Conservation (phyloP, 2,329 filamentous ascomycete genomes). For the Xylaria polymorpha region DNA sequence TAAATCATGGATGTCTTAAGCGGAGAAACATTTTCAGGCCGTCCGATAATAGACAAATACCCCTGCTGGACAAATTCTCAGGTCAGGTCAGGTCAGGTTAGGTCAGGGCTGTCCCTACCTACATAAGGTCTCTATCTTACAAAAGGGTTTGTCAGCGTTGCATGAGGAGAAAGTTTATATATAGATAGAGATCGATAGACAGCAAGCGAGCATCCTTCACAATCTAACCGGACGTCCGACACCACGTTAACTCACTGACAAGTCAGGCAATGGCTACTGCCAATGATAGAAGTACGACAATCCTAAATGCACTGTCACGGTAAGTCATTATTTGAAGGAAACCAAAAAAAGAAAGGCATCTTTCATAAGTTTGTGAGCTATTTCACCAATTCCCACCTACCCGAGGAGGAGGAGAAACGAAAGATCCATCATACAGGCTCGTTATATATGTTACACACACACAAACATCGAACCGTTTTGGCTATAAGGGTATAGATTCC, state of each 20-base stretch:
- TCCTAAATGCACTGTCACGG: not conserved
- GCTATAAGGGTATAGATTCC: conserved; percentile 32
- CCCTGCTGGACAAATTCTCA: too few relatives aligned
- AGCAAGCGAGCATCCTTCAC: not conserved
- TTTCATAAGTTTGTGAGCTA: conserved; percentile 5
- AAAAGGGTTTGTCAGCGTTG: not conserved
- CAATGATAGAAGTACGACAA: not conserved
- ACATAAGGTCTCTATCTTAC: too few relatives aligned
- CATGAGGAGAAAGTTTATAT: not conserved
- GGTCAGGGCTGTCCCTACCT: not conserved
- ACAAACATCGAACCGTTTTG: conserved; percentile 18
- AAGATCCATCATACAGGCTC: conserved; percentile 15
- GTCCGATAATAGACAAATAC: too few relatives aligned
- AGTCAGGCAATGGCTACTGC: not conserved
- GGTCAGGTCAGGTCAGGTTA: not conserved
- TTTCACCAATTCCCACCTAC: conserved; percentile 3
- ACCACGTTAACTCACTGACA: not conserved
- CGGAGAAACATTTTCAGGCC: not conserved
- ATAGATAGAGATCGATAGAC: not conserved
- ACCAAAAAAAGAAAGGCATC: not conserved
- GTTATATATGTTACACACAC: conserved; percentile 28
- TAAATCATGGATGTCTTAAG: conserved; percentile 2
- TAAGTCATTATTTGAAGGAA: not conserved
- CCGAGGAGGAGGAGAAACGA: not conserved
- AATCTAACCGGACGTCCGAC: not conserved